These are phyloP conservation scores for Irpex lacteus DNA, from an alignment of 1,284 basidiomycete species.

Conservation along the genomic window DNA sequence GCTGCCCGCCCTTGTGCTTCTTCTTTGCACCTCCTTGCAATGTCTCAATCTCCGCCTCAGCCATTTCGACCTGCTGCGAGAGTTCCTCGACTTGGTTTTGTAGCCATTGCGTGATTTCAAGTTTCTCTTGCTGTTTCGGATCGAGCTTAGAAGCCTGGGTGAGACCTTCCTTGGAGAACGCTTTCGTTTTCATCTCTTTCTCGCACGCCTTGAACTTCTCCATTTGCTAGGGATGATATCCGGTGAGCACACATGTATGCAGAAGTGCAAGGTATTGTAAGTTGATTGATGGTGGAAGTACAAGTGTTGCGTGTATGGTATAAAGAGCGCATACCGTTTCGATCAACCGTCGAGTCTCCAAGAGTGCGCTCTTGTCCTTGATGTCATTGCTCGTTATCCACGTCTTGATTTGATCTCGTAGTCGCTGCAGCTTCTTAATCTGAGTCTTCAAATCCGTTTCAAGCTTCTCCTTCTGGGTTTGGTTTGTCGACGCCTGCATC, in stretches of 20 bases:
- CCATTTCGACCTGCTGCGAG: constrained; percentile 87
- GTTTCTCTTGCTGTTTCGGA: constrained; percentile 95
- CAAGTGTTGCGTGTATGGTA: constrained; percentile 4
- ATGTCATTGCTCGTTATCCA: constrained; percentile 99
- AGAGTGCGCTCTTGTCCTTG: constrained; percentile 94
- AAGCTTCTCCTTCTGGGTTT: constrained; percentile 96
- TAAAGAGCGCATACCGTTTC: constrained; percentile 79
- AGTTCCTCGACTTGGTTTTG: constrained; percentile 90
- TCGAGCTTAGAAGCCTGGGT: constrained; percentile 94
- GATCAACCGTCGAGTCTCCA: constrained; percentile 94
- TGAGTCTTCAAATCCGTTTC: constrained; percentile 95
- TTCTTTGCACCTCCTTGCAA: constrained; percentile 85
- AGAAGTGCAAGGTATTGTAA: constrained; percentile 5
- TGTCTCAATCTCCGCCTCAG: constrained; percentile 96
- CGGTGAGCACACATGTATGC: constrained; percentile 15
- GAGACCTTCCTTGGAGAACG: constrained; percentile 98
- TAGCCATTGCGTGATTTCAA: constrained; percentile 87
- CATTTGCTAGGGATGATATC: constrained; percentile 82
- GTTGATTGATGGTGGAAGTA: neutral
- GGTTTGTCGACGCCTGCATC: constrained; percentile 91
- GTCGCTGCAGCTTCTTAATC: constrained; percentile 98
- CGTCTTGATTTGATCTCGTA: constrained; percentile 99
- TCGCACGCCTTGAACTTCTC: constrained; percentile 99
- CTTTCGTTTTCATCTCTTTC: constrained; percentile 99
- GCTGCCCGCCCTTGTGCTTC: constrained; percentile 67